These are phyloP conservation scores for Gossypium raimondii DNA, from an alignment of 345 rosid genomes.

Conservation along the genomic window DNA sequence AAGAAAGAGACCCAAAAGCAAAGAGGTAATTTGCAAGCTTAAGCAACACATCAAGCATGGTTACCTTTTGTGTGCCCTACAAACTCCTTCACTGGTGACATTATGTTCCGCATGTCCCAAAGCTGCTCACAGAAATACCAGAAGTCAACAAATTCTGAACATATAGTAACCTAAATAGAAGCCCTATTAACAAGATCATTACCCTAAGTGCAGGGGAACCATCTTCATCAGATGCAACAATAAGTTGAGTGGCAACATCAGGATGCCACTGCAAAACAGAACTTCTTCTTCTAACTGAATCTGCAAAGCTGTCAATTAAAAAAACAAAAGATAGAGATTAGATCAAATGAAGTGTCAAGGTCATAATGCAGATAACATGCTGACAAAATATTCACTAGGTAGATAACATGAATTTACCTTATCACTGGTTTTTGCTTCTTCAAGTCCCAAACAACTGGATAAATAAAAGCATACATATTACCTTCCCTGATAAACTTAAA, in stretches of 20 bases:
- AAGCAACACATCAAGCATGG: background rate
- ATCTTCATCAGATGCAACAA: slow-evolving; percentile 92
- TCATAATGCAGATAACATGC: background rate
- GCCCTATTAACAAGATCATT: slow-evolving; percentile 17
- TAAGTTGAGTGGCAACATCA: slow-evolving; percentile 87
- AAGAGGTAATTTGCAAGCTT: background rate
- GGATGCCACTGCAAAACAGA: slow-evolving; percentile 99
- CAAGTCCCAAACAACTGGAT: slow-evolving; percentile 94
- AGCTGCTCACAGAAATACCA: slow-evolving; percentile 54
- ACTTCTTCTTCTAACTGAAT: slow-evolving; percentile 84
- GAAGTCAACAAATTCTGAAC: background rate
- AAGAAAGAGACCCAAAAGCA: slow-evolving; percentile 2
- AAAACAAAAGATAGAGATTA: slow-evolving; percentile 2
- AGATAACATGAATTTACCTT: slow-evolving; percentile 46
- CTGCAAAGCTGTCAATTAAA: slow-evolving; percentile 65
- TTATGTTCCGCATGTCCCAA: slow-evolving; percentile 94
- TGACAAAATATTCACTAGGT: background rate
- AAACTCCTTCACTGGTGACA: slow-evolving; percentile 88
- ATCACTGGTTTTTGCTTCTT: slow-evolving; percentile 95
- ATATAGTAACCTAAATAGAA: slow-evolving; percentile 1
- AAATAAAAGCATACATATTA: slow-evolving; percentile 14
- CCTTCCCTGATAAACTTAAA: background rate
- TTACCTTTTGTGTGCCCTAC: slow-evolving; percentile 90
- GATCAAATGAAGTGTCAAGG: background rate
- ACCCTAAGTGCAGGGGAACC: slow-evolving; percentile 76